phyloP scores from a whole-genome alignment of 805 yeast species.

The Zygoascus biomembranicola region DNA sequence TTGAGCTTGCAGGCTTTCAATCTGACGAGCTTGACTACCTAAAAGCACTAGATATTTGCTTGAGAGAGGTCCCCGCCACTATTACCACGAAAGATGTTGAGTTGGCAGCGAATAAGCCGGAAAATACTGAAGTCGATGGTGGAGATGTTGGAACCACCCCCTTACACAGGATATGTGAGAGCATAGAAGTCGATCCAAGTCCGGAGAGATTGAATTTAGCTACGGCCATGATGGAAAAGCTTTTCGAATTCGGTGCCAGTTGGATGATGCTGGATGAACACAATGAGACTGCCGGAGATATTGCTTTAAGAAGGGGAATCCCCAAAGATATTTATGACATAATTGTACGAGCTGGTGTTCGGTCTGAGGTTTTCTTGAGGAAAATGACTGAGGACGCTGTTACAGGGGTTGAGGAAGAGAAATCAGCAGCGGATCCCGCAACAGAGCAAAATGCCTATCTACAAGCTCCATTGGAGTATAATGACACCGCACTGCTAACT shows the following conservation, averaged over 20 bases:
- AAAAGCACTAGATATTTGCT: neutral
- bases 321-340: conserved; percentile 41
- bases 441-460: conserved; percentile 53
- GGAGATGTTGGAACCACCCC: conserved; percentile 63
- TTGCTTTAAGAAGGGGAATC: conserved; percentile 46
- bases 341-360: conserved; percentile 76
- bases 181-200: conserved; percentile 33
- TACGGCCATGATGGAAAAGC: conserved; percentile 46
- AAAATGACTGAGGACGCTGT: conserved; percentile 35
- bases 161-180: conserved; percentile 57
- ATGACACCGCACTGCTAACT: conserved; percentile 62
- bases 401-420: conserved; percentile 14
- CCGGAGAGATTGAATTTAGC: conserved; percentile 40
- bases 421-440: conserved; percentile 20
- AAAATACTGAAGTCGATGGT: conserved; percentile 14
- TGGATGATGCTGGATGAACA: conserved; percentile 75
- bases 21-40: neutral
- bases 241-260: conserved; percentile 84
- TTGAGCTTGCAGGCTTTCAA: neutral
- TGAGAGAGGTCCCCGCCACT: conserved; percentile 55
- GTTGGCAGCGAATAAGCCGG: conserved; percentile 6
- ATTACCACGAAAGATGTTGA: conserved; percentile 72
- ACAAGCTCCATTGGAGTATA: conserved; percentile 56
- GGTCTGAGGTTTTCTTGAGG: conserved; percentile 77
- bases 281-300: conserved; percentile 78